Conservation (phyloP, 2,329 filamentous ascomycete species). For the Talaromyces marneffei region DNA sequence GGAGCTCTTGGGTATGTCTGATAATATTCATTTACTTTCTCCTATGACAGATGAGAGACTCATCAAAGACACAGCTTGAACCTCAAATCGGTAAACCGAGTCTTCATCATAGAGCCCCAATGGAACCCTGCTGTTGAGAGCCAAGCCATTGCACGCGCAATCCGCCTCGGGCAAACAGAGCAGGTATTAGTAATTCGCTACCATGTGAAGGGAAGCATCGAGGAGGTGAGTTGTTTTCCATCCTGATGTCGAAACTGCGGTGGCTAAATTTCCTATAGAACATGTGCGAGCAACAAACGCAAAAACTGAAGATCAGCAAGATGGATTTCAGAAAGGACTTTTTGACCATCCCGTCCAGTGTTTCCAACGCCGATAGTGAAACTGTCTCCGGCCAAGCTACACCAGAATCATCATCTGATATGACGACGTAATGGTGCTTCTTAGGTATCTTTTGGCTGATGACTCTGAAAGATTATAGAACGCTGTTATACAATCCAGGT, state of each 20-base stretch:
- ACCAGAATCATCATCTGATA: neutral
- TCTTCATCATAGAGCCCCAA: constrained; percentile 50
- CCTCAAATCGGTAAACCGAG: constrained; percentile 43
- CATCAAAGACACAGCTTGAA: constrained; percentile 36
- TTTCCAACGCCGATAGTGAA: neutral
- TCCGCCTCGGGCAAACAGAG: constrained; percentile 43
- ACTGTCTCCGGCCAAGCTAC: neutral
- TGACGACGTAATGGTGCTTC: neutral
- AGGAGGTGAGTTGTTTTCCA: constrained; percentile 35
- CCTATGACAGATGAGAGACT: neutral
- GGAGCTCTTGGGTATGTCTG: constrained; percentile 45
- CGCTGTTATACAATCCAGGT: neutral
- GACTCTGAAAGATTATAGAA: neutral
- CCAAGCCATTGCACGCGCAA: constrained; percentile 47
- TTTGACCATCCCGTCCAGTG: neutral
- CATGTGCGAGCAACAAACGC: constrained; percentile 25
- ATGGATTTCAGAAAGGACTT: constrained; percentile 10
- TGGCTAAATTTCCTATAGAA: neutral
- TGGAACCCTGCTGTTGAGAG: constrained; percentile 52
- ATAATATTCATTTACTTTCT: neutral
- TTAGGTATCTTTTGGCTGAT: neutral
- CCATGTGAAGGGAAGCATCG: constrained; percentile 39
- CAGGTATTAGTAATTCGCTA: constrained; percentile 45
- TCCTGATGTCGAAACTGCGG: too few species aligned
- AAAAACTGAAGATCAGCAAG: constrained; percentile 24